Evolutionary conservation across 179 eudicot genomes (phyloP).

Genomic region (Sideroxylon spinosum): DNA sequence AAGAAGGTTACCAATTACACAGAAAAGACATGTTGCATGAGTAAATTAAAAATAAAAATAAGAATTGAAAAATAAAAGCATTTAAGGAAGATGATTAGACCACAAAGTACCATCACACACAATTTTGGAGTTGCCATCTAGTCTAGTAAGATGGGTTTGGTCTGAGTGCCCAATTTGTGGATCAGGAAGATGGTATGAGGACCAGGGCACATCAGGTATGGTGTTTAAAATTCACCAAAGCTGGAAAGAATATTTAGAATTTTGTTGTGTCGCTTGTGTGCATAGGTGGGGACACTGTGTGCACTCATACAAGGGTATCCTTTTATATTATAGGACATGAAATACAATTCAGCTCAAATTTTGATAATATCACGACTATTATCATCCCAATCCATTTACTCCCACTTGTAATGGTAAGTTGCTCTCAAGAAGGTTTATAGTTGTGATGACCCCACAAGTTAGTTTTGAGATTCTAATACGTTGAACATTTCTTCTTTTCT

Average conservation of each 20-base stretch:
- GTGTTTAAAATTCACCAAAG: not conserved
- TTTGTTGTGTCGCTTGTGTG: too few relatives aligned
- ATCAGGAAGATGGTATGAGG: not conserved
- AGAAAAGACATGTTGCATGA: not conserved
- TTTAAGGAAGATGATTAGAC: not conserved
- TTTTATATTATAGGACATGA: too few relatives aligned
- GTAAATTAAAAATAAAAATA: too few relatives aligned
- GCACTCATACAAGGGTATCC: too few relatives aligned
- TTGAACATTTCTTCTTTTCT: too few relatives aligned
- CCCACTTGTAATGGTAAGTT: not conserved
- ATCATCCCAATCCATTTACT: not conserved
- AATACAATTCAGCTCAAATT: too few relatives aligned
- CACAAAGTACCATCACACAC: not conserved
- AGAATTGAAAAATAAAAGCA: not conserved
- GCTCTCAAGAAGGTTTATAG: not conserved
- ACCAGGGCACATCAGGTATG: not conserved
- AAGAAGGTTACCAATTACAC: not conserved
- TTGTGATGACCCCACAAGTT: not conserved
- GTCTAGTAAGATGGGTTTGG: not conserved
- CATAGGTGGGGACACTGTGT: too few relatives aligned
- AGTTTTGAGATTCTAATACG: not conserved
- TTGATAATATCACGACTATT: not conserved
- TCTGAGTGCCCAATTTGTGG: conserved; percentile 5
- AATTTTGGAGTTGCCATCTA: not conserved
- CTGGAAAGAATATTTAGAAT: not conserved